Percentiles rank a stretch among this genome's conserved stretches.
phyloP scores from a whole-genome alignment of 768 basidiomycete genomes.

The Boletus fagicola region DNA sequence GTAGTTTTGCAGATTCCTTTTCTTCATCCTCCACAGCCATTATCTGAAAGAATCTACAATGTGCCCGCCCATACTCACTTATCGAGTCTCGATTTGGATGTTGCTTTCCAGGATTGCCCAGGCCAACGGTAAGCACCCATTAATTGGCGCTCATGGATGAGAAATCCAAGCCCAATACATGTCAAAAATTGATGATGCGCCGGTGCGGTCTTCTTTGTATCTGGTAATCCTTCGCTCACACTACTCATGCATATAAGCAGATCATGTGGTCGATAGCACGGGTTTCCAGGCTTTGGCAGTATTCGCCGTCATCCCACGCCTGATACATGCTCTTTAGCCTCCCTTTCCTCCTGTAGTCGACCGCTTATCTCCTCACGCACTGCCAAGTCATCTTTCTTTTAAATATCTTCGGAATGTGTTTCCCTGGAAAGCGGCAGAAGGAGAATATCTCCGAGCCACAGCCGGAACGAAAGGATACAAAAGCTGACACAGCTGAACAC shows the following conservation, averaged over 20 bases:
- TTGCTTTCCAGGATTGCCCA: neutral
- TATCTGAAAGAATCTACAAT: neutral
- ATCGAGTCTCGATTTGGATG: conserved; percentile 4
- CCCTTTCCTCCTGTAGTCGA: neutral
- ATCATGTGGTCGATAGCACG: conserved; percentile 16
- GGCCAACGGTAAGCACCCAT: neutral
- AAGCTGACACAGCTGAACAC: conserved; percentile 5
- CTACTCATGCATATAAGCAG: conserved; percentile 10
- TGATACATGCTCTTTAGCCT: conserved; percentile 5
- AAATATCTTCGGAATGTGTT: conserved; percentile 33
- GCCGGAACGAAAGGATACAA: conserved; percentile 14
- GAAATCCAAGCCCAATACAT: conserved; percentile 1
- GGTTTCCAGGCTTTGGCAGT: conserved; percentile 13
- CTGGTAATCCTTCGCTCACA: neutral
- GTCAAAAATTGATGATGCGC: conserved; percentile 1
- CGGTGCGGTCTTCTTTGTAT: conserved; percentile 3
- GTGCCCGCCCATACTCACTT: neutral
- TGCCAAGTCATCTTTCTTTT: neutral
- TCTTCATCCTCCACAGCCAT: neutral
- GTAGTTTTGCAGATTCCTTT: no score
- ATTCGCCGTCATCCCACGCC: conserved; percentile 29
- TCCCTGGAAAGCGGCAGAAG: conserved; percentile 39
- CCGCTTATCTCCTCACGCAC: conserved; percentile 12
- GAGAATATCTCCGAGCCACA: conserved; percentile 33
- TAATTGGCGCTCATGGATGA: conserved; percentile 7